Base-by-base conservation (phyloP, 495 filamentous ascomycete species). In the Annulohypoxylon stygium region DNA sequence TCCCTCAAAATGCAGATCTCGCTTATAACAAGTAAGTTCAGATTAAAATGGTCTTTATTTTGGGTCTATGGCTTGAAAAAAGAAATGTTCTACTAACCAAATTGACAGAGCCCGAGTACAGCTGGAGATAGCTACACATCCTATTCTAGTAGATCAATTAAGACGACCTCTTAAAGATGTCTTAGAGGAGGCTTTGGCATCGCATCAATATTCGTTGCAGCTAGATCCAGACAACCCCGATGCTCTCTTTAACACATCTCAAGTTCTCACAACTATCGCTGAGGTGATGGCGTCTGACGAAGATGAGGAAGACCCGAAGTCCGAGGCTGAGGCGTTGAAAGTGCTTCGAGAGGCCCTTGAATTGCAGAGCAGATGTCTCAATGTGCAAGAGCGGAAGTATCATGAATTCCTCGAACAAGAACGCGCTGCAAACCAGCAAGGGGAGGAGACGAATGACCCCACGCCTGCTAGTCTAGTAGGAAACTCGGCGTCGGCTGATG, bases 261-360 rank as follows among this genome's bases (percentile, higher is more conserved):
- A 93, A 79, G 90, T 92, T 14, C 82, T 92, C 20, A 90, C 88
- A 4, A 88, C 87, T 63, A 81, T 93, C 26, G 90, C 90, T 6
- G 91, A 93, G 78, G 75, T 80, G 3, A 76, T 90, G 4, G 82
- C 85, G 2, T 63, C 57, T 9, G 50, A 63, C 1, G 87, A 90
- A 45, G 85, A 87, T 7, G 80, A 83, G 20, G 78, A 81, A 23
- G 76, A 80, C 10, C 74, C 78, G 53, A 83, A 66, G 8, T 48
- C n/a, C 2, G 65, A 75, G 1, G 58, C 23, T 1, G 55, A 75
- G 50, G 76, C 76, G 0, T 16, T 75, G 12, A 61, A 74, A 6
- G 80, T 87, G 11, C 79, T 92, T 16, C 83, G 90, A 65, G 88
- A 92, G 74, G 88, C 91, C 0, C 79, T 92, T 0, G 86, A 89